phyloP scores from a whole-genome alignment of 78 protist genomes.

The Anaeramoeba ignava region DNA sequence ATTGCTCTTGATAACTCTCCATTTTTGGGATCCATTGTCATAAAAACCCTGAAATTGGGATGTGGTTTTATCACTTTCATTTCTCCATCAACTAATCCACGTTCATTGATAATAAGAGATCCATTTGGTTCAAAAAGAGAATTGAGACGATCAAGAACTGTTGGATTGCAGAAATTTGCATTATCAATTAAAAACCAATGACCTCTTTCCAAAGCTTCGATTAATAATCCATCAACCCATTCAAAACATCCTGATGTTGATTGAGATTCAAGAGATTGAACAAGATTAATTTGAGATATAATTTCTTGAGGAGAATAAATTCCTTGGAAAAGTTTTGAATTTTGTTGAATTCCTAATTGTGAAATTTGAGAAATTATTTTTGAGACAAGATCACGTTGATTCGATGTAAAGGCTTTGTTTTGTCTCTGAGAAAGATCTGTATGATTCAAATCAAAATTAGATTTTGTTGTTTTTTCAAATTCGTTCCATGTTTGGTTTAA shows the following conservation, averaged over 20 bases:
- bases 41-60: conserved; percentile 72
- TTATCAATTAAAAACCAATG: conserved; percentile 92
- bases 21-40: conserved; percentile 64
- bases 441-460: no score
- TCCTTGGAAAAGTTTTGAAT: background rate
- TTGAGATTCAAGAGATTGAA: background rate
- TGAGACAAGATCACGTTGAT: no score
- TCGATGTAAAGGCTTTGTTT: no score
- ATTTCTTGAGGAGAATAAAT: no score
- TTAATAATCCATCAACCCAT: conserved; percentile 92
- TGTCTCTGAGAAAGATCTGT: background rate
- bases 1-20: conserved; percentile 98
- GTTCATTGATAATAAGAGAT: conserved; percentile 55
- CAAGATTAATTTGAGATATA: background rate
- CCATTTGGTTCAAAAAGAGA: conserved; percentile 86
- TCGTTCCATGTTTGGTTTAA: no score
- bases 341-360: background rate
- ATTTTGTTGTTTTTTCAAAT: no score
- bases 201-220: conserved; percentile 67
- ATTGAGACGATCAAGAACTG: conserved; percentile 97
- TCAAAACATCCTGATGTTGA: conserved; percentile 67
- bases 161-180: conserved; percentile 87
- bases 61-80: conserved; percentile 44
- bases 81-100: conserved; percentile 11
- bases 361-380: no score